Evolutionary conservation across 192 early-diverging fungal genomes (phyloP), one percentile per base, ranked within the genome.

Genomic region (Gigaspora rosea): DNA sequence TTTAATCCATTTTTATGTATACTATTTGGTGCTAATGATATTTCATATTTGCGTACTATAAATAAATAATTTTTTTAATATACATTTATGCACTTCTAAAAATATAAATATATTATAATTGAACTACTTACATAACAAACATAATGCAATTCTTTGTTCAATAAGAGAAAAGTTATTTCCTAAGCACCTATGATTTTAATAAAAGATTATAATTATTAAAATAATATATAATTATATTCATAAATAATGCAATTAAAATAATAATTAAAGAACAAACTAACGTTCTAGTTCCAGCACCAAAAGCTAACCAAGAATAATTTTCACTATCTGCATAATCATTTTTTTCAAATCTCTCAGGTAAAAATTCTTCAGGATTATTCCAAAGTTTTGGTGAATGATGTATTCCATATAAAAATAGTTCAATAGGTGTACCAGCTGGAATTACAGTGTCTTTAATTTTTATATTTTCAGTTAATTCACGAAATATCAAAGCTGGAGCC

Each of bases 1-100:
- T 27, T 18, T 59, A 59, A 27, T 59, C 22, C 22, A 59, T 59
- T 18, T 59, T 59, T 59, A 59, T 59, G 57, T 11, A 59, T 20
- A 59, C 57, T 59, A 59, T 59, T 22, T 20, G 22, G n/a, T 27
- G 57, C 18, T 59, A 59, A 59, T 10, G 8, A 59, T 59, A 59
- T 9, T 59, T 59, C 57, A 59, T 59, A 59, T 59, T 59, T 59
- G n/a, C 57, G n/a, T 20, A 59, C 57, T 59, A 11, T 6, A 58
- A n/a, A 20, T n/a, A n/a, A n/a, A n/a, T n/a, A n/a, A n/a, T n/a
- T n/a, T n/a, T n/a, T n/a, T n/a, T n/a, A 16, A 41, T 57, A 57
- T n/a, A 20, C n/a, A 20, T 58, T 9, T 58, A 58, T 4, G 20
- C 4, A 20, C 9, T 58, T 7, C n/a, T 58, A 22, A 58, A 57